Evolutionary conservation across 345 rosid species (phyloP).

Genomic region (Crucihimalaya himalaica): DNA sequence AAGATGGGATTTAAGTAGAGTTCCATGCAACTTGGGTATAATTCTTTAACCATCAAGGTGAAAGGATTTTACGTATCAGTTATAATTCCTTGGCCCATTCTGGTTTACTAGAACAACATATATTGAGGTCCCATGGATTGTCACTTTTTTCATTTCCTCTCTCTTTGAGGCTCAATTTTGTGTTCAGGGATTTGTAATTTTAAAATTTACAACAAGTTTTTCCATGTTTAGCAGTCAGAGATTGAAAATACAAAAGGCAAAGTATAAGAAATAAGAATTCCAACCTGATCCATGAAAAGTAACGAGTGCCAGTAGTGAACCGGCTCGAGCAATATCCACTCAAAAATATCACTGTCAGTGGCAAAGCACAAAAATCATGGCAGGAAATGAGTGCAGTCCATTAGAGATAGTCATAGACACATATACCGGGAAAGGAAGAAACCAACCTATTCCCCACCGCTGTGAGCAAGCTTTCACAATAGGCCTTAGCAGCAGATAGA

Average conservation of each 20-base stretch:
- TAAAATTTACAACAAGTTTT: neutral
- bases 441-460: slow-evolving; percentile 76
- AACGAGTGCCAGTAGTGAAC: slow-evolving; percentile 84
- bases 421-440: slow-evolving; percentile 21
- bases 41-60: slow-evolving; percentile 6
- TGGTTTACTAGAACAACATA: slow-evolving; percentile 24
- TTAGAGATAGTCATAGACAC: slow-evolving; percentile 1
- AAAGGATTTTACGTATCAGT: slow-evolving; percentile 8
- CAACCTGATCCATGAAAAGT: slow-evolving; percentile 98
- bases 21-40: slow-evolving; percentile 21
- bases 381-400: slow-evolving; percentile 15
- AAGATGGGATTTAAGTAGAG: neutral
- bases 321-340: slow-evolving; percentile 88
- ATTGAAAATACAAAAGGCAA: slow-evolving; percentile 6
- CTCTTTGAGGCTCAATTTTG: slow-evolving; percentile 21
- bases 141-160: slow-evolving; percentile 1
- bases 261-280: slow-evolving; percentile 16
- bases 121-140: slow-evolving; percentile 18
- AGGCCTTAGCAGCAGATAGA: slow-evolving; percentile 74
- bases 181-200: neutral
- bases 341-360: slow-evolving; percentile 68
- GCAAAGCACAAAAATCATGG: slow-evolving; percentile 31
- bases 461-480: slow-evolving; percentile 83
- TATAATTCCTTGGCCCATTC: neutral
- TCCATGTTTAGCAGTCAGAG: slow-evolving; percentile 2